Percentiles rank a stretch among this genome's conserved stretches.
Conservation (phyloP, 164 flowering plant genomes). For the grape (Vitis vinifera) region ASM3070453v1 NC_081818.1:26379001-26379500, state of each 20-base stretch:
- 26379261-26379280: no score
- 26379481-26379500: not conserved
- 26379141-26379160: not conserved
- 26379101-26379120: not conserved
- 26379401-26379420: conserved; percentile 98
- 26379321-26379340: not conserved
- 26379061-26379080: not conserved
- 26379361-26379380: conserved; percentile 81
- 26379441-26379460: conserved; percentile 87
- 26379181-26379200: not conserved
- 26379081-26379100: not conserved
- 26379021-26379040: no score
- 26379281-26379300: not conserved
- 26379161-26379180: no score
- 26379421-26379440: conserved; percentile 90
- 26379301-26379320: not conserved
- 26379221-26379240: not conserved
- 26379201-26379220: not conserved
- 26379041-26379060: no score
- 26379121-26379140: not conserved
- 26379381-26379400: conserved; percentile 96
- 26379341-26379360: conserved; percentile 37
- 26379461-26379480: conserved; percentile 89
- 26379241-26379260: not conserved
- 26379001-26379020: no score